Evolutionary conservation across 2,329 filamentous ascomycete genomes (phyloP).

Genomic region (Neonectria sp.): DNA sequence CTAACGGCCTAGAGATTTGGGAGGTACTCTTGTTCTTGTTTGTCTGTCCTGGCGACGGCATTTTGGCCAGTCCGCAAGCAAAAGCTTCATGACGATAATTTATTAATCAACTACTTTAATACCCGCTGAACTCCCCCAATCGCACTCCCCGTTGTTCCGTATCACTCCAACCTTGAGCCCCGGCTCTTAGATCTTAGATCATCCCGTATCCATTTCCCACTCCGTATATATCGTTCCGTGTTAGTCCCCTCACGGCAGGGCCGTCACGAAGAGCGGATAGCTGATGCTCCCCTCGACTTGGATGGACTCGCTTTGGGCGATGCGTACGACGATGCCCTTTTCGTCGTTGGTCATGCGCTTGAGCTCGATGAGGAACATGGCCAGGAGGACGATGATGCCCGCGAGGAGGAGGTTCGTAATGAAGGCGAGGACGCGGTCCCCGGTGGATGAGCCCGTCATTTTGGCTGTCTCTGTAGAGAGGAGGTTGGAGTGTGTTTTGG

Average conservation of each 20-base stretch:
- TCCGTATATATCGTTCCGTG: too few relatives aligned
- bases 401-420: constrained; percentile 22
- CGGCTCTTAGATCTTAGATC: background rate
- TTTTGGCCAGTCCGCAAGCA: constrained; percentile 10
- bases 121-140: background rate
- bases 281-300: constrained; percentile 11
- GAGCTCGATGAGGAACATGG: constrained; percentile 34
- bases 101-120: constrained; percentile 5
- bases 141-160: background rate
- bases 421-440: constrained; percentile 19
- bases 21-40: constrained; percentile 1
- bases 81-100: constrained; percentile 7
- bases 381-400: constrained; percentile 30
- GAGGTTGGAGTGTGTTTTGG: background rate
- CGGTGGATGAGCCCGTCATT: constrained; percentile 1
- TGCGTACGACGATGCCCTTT: constrained; percentile 23
- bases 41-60: constrained; percentile 3
- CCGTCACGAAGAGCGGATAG: constrained; percentile 6
- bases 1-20: background rate
- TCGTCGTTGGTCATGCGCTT: constrained; percentile 27
- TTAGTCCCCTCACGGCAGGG: background rate
- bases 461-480: background rate
- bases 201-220: background rate
- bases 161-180: background rate
- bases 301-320: background rate